A percentile compares a stretch with the other conserved stretches of the same genome.
These are phyloP conservation scores for Hypoxylon sp. DNA, from an alignment of 2,329 filamentous ascomycete genomes.

Conservation along the genomic window DNA sequence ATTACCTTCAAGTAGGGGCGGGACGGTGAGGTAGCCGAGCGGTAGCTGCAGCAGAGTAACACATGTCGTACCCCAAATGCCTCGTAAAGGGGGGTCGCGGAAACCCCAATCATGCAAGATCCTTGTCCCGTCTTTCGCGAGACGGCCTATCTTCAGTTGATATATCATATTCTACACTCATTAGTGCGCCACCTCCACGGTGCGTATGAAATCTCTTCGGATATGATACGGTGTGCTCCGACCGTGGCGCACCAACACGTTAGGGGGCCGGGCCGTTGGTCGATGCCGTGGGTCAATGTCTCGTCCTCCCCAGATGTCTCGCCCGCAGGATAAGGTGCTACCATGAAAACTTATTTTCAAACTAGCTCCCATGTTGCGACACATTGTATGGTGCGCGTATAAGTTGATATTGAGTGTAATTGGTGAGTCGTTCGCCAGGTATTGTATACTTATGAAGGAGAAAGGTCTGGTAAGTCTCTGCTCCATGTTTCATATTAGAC, in stretches of 20 bases:
- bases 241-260: constrained; percentile 2
- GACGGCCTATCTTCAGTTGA: background rate
- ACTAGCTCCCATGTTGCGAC: background rate
- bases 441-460: no score
- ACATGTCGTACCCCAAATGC: background rate
- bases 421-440: no score
- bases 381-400: no score
- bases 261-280: constrained; percentile 16
- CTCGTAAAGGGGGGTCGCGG: background rate
- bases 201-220: background rate
- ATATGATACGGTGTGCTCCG: constrained; percentile 2
- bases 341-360: background rate
- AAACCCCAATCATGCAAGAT: background rate
- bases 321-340: background rate
- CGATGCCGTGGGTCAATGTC: background rate
- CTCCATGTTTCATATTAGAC: no score
- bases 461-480: no score
- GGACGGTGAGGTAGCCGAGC: no score
- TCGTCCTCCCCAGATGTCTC: background rate
- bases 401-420: no score
- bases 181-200: constrained; percentile 4
- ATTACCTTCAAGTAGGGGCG: background rate
- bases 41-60: background rate
- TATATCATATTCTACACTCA: constrained; percentile 16
- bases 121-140: constrained; percentile 5